Evolutionary conservation across 176 grass and related monocot species (phyloP), one percentile per base, ranked within the genome.

Genomic region (Aechmea fasciata): DNA sequence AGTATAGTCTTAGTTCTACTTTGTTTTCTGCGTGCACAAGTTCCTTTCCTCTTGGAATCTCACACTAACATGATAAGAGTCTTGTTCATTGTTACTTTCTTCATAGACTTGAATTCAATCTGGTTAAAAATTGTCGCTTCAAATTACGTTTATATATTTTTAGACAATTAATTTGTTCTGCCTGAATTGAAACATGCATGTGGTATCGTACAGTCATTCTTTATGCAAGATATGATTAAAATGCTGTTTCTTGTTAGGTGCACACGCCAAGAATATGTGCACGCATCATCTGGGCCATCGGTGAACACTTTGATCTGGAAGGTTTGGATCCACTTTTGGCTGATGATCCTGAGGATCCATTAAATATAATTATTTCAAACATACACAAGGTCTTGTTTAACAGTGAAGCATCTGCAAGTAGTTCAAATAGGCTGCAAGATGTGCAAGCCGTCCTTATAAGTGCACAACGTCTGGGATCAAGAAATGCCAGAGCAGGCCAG

Each of bases 281-380:
- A 57, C 89, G 94, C 9, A 75, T 99, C 52, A 88, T 93, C 74
- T 99, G 89, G 89, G 94, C 94, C 53, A 90, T 99, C 77, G 83
- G 87, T 52, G 94, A 99, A 78, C 94, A 99, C 70, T 89, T 99
- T 57, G 94, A 99, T 83, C 82, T 99, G 78, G 94, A 99, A 78
- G 94, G 94, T 70, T 72, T 99, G 50, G 94, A 99, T 81, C 94
- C 94, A 20, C 86, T 99, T 79, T 84, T 99, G 69, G 94, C 94
- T 79, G 94, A 99, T 87, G 94, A 99, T 66, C 94, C 89, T 51
- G 94, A 99, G 69, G 94, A 99, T 70, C 94, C 94, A 11, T 57
- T 99, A 67, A 99, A 99, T 82, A 99, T 93, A 54, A 83, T 99
- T 68, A 87, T 99, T 83, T 83, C 94, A 69, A 99, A 92, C 66